Percentiles rank a stretch among this genome's conserved stretches.
Conservation (phyloP, 345 rosid species). For the Litchi chinensis region DNA sequence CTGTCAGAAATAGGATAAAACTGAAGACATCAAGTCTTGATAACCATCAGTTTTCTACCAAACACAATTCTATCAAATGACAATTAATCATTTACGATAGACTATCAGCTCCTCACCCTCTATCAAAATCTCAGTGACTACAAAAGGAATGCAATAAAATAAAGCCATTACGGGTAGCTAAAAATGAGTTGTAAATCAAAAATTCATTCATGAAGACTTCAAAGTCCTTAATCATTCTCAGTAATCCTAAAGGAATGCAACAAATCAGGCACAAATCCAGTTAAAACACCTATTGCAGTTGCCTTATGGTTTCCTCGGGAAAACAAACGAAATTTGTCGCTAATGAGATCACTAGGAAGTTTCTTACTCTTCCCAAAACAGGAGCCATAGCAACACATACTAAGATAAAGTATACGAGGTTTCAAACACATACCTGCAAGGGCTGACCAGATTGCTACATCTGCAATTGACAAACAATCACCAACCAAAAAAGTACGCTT, state of each 20-base stretch:
- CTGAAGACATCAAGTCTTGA: neutral
- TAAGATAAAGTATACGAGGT: slow-evolving; percentile 2
- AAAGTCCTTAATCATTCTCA: neutral
- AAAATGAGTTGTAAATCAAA: neutral
- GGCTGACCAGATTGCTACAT: slow-evolving; percentile 84
- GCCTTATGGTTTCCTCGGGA: neutral
- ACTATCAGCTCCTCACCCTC: neutral
- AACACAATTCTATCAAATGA: neutral
- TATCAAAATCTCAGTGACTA: neutral
- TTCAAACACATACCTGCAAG: slow-evolving; percentile 59
- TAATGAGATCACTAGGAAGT: neutral
- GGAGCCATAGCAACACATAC: neutral
- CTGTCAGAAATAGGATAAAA: neutral
- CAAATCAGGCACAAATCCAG: neutral
- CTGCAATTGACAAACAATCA: slow-evolving; percentile 71
- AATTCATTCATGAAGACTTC: neutral
- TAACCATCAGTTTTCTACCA: neutral
- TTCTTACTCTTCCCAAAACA: neutral
- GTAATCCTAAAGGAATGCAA: neutral
- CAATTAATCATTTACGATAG: neutral
- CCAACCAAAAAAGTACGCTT: slow-evolving; percentile 70
- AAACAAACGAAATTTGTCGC: neutral
- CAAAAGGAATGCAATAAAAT: neutral
- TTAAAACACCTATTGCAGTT: neutral
- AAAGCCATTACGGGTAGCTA: neutral